phyloP scores from a whole-genome alignment of 257 asterid genomes.

The Coffea canephora region DNA sequence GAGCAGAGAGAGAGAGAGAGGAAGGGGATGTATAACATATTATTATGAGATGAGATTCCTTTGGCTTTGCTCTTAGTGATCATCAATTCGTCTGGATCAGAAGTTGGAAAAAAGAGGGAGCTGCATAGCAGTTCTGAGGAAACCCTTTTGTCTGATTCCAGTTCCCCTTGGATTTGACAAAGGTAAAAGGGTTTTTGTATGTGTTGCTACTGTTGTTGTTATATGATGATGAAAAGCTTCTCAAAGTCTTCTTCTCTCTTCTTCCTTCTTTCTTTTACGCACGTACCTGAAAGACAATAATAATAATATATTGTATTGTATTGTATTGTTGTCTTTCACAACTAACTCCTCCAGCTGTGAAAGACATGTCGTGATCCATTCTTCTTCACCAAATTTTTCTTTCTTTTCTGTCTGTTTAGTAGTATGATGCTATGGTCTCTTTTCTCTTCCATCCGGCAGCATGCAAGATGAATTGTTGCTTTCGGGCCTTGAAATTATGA shows the following conservation, averaged over 20 bases:
- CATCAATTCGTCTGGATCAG: neutral
- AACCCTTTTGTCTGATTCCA: constrained; percentile 27
- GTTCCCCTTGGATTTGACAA: constrained; percentile 4
- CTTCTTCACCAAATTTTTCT: neutral
- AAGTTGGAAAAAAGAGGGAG: neutral
- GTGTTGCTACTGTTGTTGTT: constrained; percentile 5
- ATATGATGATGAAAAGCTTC: constrained; percentile 16
- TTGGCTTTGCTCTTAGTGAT: constrained; percentile 7
- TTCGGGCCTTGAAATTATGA: constrained; percentile 26
- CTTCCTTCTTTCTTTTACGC: neutral
- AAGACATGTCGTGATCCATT: constrained; percentile 4
- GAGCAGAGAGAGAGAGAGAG: constrained; percentile 2
- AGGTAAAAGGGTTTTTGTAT: neutral
- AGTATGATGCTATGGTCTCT: neutral
- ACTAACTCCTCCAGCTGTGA: constrained; percentile 13
- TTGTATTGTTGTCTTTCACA: constrained; percentile 13
- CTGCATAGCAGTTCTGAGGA: neutral
- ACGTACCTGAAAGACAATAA: neutral
- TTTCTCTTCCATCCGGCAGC: constrained; percentile 28
- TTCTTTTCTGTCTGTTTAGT: neutral
- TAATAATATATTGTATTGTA: too few relatives aligned
- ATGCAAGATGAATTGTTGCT: constrained; percentile 34
- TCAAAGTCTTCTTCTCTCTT: neutral
- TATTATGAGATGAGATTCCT: constrained; percentile 35
- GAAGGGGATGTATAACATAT: constrained; percentile 7